Evolutionary conservation across 257 asterid species (phyloP).

Genomic region (Craterostigma plantagineum): DNA sequence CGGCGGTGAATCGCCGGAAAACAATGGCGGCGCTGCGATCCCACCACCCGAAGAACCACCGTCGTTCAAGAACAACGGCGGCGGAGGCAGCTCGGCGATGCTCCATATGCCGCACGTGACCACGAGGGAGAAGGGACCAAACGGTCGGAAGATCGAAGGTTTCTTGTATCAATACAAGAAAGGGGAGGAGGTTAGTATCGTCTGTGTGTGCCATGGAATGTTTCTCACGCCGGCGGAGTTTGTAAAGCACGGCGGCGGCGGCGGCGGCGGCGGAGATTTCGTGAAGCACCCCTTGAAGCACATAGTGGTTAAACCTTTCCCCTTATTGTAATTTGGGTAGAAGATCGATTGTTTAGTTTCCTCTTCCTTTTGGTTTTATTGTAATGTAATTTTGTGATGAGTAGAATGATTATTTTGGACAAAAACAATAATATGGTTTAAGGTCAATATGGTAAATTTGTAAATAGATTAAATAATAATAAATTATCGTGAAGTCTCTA

Average conservation of each 20-base stretch:
- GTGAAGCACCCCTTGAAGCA: slow-evolving; percentile 64
- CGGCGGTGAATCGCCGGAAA: no score
- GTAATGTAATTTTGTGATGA: no score
- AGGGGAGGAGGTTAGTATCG: slow-evolving; percentile 59
- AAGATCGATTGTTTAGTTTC: no score
- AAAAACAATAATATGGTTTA: no score
- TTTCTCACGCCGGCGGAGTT: slow-evolving; percentile 72
- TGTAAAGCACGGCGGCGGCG: slow-evolving; percentile 44
- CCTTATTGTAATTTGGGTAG: slow-evolving; percentile 18
- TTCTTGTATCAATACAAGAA: slow-evolving; percentile 44
- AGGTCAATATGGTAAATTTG: no score
- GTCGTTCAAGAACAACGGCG: slow-evolving; percentile 7
- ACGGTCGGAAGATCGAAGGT: slow-evolving; percentile 42
- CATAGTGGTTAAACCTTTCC: slow-evolving; percentile 45
- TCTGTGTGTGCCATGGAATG: slow-evolving; percentile 73
- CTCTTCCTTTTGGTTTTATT: no score
- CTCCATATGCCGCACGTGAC: slow-evolving; percentile 53
- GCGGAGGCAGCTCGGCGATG: slow-evolving; percentile 24
- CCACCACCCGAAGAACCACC: no score
- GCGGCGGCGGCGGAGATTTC: slow-evolving; percentile 19
- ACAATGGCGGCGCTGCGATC: no score
- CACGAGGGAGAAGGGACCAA: slow-evolving; percentile 34
- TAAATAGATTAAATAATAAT: no score
- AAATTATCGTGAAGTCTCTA: no score
- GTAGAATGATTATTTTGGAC: no score